Percentiles rank a stretch among this genome's conserved stretches.
These are phyloP conservation scores for Tubosaeta sp. DNA, from an alignment of 768 basidiomycete species.

Conservation along the genomic window DNA sequence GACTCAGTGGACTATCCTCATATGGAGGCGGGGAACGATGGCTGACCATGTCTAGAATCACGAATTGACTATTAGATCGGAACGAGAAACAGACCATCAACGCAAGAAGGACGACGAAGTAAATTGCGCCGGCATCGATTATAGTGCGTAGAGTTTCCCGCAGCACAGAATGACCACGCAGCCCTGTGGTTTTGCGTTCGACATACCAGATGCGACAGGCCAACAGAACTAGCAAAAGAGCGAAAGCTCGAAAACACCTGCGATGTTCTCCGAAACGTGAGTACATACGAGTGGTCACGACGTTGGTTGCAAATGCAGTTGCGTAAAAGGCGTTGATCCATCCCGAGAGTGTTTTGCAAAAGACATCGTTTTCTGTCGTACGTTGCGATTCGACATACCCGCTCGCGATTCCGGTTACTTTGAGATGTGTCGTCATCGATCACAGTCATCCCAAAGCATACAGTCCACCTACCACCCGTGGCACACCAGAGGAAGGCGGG, in stretches of 20 bases:
- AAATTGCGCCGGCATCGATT: constrained; percentile 11
- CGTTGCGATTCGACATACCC: neutral
- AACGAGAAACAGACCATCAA: neutral
- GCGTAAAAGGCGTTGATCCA: constrained; percentile 10
- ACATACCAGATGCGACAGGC: constrained; percentile 8
- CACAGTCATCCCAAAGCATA: neutral
- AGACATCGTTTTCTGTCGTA: neutral
- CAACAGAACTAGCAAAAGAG: neutral
- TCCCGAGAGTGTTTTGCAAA: neutral
- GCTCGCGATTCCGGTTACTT: constrained; percentile 6
- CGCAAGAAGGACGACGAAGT: constrained; percentile 6
- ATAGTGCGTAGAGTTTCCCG: neutral
- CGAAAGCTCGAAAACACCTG: neutral
- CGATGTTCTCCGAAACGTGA: neutral
- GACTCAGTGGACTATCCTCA: neutral
- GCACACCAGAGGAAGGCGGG: constrained; percentile 7
- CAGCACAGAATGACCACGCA: neutral
- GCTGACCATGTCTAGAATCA: constrained; percentile 11
- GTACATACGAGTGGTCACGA: constrained; percentile 9
- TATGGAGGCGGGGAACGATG: neutral
- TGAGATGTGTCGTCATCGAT: neutral
- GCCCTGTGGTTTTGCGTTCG: neutral
- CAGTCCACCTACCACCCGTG: neutral
- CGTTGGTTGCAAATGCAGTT: constrained; percentile 2
- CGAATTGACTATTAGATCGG: constrained; percentile 3